Conservation (phyloP, 2,329 filamentous ascomycete genomes). For the Biscogniauxia marginata region DNA sequence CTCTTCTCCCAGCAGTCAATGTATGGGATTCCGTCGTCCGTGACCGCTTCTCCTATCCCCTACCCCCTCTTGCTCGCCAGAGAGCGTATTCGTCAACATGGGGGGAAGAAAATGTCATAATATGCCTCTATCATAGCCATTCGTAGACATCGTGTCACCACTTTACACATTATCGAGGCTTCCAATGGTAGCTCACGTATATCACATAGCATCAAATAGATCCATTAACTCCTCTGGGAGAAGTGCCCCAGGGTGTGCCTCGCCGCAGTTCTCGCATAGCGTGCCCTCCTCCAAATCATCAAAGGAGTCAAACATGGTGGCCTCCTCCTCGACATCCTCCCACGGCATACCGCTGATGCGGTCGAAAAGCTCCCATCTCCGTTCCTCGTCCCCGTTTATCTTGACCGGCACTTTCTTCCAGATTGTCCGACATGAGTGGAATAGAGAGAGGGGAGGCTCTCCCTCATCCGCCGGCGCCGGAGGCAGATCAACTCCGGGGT, state of each 20-base stretch:
- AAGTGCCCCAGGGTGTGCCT: constrained; percentile 31
- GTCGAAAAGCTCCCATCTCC: constrained; percentile 50
- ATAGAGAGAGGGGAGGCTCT: constrained; percentile 40
- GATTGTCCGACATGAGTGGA: constrained; percentile 44
- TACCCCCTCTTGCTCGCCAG: too few species aligned
- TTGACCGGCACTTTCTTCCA: constrained; percentile 50
- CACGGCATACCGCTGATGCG: constrained; percentile 32
- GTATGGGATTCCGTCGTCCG: too few species aligned
- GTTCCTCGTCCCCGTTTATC: constrained; percentile 38
- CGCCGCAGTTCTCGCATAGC: constrained; percentile 32
- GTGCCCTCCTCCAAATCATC: constrained; percentile 25
- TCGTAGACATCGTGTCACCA: constrained; percentile 22
- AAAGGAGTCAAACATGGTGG: constrained; percentile 27
- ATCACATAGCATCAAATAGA: constrained; percentile 26
- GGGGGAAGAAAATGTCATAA: too few species aligned
- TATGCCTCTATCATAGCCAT: constrained; percentile 8
- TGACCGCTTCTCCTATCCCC: too few species aligned
- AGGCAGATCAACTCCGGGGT: constrained; percentile 34
- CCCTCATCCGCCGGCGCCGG: constrained; percentile 42
- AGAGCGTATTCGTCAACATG: too few species aligned
- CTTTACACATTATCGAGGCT: too few species aligned
- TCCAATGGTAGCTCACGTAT: too few species aligned
- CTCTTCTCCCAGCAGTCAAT: too few species aligned
- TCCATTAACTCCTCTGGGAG: constrained; percentile 29
- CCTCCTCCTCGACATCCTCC: constrained; percentile 31